phyloP scores from a whole-genome alignment of 176 grass and related monocot species.

The Musa beccarii region DNA sequence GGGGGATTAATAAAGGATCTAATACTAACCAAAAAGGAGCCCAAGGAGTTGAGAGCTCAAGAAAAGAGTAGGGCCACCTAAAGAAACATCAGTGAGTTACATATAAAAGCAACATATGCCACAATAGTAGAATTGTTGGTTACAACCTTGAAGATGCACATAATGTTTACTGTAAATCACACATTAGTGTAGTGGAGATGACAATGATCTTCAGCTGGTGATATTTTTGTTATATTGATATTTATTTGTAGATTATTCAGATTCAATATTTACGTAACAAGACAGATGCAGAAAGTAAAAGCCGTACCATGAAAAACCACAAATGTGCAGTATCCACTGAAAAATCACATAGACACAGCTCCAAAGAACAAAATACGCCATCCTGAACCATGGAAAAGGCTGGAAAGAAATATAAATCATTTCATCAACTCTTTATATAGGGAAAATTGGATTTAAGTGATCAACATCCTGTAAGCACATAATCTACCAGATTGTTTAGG shows the following conservation, averaged over 20 bases:
- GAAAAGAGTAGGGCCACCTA: constrained; percentile 64
- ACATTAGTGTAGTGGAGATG: not conserved
- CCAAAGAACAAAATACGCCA: constrained; percentile 50
- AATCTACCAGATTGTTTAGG: constrained; percentile 13
- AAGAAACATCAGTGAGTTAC: not conserved
- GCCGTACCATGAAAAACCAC: constrained; percentile 47
- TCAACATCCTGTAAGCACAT: not conserved
- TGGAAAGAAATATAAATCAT: constrained; percentile 5
- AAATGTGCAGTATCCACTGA: constrained; percentile 45
- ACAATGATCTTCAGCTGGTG: too few species aligned
- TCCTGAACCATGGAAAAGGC: constrained; percentile 49
- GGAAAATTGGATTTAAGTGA: constrained; percentile 12
- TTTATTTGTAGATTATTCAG: not conserved
- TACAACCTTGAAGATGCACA: not conserved
- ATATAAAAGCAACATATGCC: not conserved
- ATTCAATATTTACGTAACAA: not conserved
- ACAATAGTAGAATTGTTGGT: too few species aligned
- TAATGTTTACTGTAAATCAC: not conserved
- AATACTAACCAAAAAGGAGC: constrained; percentile 40
- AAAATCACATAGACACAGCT: constrained; percentile 43
- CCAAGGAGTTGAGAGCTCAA: constrained; percentile 29
- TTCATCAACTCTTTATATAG: not conserved
- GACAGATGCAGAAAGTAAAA: not conserved
- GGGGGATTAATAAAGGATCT: too few species aligned
- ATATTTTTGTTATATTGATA: too few species aligned